phyloP scores from a whole-genome alignment of 1,139 yeast species.

The Candida freyschussii region DNA sequence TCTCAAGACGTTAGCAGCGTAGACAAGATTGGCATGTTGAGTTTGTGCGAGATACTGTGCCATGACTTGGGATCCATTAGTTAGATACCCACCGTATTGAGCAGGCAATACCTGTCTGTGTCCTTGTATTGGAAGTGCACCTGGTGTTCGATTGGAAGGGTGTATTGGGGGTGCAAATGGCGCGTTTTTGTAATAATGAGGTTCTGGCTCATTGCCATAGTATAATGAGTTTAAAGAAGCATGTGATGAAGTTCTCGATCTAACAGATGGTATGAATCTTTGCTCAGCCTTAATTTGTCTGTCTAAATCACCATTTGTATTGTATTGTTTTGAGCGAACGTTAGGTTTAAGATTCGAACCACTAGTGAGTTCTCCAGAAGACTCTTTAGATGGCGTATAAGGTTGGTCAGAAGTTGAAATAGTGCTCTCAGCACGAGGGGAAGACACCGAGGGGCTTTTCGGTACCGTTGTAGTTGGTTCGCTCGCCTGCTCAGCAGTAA shows the following conservation, averaged over 20 bases:
- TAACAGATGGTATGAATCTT: conserved; percentile 5
- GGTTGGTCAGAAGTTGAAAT: no score
- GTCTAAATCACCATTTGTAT: no score
- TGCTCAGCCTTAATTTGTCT: conserved; percentile 5
- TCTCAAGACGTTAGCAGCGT: conserved; percentile 49
- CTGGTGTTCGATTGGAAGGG: conserved; percentile 5
- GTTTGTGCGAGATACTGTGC: conserved; percentile 71
- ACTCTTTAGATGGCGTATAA: conserved; percentile 1
- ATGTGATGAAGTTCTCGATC: conserved; percentile 18
- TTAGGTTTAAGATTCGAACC: neutral
- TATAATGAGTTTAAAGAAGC: conserved; percentile 17
- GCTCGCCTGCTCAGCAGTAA: conserved; percentile 3
- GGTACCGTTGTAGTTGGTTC: no score
- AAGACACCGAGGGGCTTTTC: no score
- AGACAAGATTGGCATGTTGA: conserved; percentile 56
- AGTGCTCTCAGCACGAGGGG: no score
- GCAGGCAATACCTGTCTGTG: conserved; percentile 3
- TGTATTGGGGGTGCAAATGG: conserved; percentile 16
- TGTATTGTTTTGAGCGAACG: no score
- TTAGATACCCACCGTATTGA: conserved; percentile 28
- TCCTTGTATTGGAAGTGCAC: conserved; percentile 2
- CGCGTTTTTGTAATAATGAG: conserved; percentile 7
- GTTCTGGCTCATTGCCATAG: conserved; percentile 10
- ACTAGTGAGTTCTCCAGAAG: neutral
- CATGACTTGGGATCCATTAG: conserved; percentile 71